Evolutionary conservation across 139 green algal species (phyloP), one percentile per base, ranked within the genome.

Genomic region (Pleodorina starrii): DNA sequence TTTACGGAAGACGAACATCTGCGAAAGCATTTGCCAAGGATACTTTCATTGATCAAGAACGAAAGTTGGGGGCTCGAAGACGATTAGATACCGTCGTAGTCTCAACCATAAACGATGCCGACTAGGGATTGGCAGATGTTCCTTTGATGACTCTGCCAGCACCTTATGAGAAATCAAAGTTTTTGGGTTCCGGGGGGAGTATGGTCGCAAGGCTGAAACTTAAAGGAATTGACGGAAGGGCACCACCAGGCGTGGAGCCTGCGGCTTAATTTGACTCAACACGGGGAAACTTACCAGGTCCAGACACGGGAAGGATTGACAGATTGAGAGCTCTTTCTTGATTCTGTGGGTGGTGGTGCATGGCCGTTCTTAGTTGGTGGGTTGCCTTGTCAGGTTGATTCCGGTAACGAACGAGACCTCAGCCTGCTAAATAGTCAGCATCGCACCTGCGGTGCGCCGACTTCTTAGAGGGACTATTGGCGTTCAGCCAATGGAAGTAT

Each of bases 11-110:
- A n/a, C n/a, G n/a, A n/a, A n/a, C n/a, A n/a, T n/a, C n/a, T n/a
- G n/a, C n/a, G 94, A 99, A 98, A 97, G 96, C 96, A 99, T 98
- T 98, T 99, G 96, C 97, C 97, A 99, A 99, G 96, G 97, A 99
- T 98, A 97, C 98, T 99, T 99, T 99, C 97, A 99, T 99, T 99
- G 96, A 99, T 99, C 97, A 99, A 98, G 97, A 99, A 98, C 97
- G 97, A 99, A 99, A 99, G 97, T 99, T 99, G 96, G 97, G 97
- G 97, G 97, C 96, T 99, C 96, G 97, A 99, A 99, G 97, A 99
- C 95, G 97, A 99, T 99, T 97, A 99, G 97, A 99, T 99, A 99
- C 97, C 97, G 96, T 99, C 97, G 95, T 99, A 99, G 97, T 99
- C 97, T 99, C 96, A 99, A 99, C 97, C 97, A 98, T 99, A 99